Base-by-base conservation (phyloP, 1,284 basidiomycete genomes). In the Melanopsichium pennsylvanicum region DNA sequence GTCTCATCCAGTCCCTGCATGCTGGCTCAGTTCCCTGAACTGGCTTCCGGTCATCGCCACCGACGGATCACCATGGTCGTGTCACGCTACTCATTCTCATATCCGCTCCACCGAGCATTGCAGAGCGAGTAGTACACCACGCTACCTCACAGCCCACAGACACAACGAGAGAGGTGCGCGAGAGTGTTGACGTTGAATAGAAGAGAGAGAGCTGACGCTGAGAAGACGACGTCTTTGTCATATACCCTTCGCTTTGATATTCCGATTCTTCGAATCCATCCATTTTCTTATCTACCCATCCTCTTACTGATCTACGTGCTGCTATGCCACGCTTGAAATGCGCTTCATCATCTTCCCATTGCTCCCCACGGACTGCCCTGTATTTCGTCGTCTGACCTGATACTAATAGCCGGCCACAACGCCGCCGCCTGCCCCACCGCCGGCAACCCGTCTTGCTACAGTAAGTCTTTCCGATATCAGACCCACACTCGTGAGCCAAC, bases 381-480 rank as follows among this genome's bases (percentile, higher is more conserved):
- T 21, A 36, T 34, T 9, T 31, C 16, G n/a, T n/a, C n/a, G n/a
- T 18, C 26, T 37, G 34, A 25, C 25, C 26, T 43, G 37, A 36
- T 15, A 45, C 5, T 34, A 27, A 55, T 68, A 78, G 76, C 71
- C 51, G 76, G 76, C 61, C 76, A 78, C 60, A 68, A 72, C 48
- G 75, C 74, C 58, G 70, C 76, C 22, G 70, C 66, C 46, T 78
- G 76, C 70, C 76, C 76, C 33, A 68, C 70, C 34, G 69, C 75
- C 38, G 76, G 75, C 55, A 72, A 56, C 61, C 74, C 72, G 12
- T 75, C 76, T 57, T 76, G 74, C 58, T 61, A 61, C 58, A 61
- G 58, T 61, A 54, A 48, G 58, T 61, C 11, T 8, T 19, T 32
- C 22, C 3, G 21, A 4, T 11, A 27, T 23, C 12, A 21, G n/a